Percentiles rank a stretch among this genome's conserved stretches.
Conservation (phyloP, 2,329 filamentous ascomycete genomes). For the Bertia moriformis region DNA sequence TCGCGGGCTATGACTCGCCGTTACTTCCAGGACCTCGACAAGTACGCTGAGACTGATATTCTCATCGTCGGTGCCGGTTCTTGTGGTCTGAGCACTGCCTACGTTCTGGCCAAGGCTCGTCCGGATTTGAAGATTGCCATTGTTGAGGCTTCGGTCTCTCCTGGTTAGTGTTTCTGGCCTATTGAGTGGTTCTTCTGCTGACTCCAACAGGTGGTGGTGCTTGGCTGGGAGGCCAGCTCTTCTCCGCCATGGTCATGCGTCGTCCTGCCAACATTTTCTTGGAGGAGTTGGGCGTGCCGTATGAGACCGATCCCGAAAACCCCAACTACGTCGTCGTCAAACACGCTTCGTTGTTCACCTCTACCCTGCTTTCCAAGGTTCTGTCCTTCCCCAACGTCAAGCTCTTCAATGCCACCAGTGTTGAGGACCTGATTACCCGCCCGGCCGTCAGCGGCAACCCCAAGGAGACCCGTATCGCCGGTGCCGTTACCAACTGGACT, state of each 20-base stretch:
- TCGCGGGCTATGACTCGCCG: conserved; percentile 85
- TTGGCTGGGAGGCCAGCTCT: conserved; percentile 87
- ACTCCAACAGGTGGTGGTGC: conserved; percentile 55
- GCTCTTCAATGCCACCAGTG: conserved; percentile 86
- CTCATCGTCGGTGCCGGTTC: conserved; percentile 86
- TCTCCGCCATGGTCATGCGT: conserved; percentile 89
- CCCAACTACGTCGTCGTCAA: conserved; percentile 69
- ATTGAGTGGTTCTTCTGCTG: no score
- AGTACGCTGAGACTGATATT: conserved; percentile 81
- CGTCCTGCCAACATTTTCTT: conserved; percentile 82
- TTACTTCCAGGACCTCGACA: conserved; percentile 82
- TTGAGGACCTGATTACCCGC: conserved; percentile 85
- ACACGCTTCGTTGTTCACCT: conserved; percentile 85
- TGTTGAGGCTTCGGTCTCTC: conserved; percentile 74
- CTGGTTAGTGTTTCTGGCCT: conserved; percentile 25
- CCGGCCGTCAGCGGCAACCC: conserved; percentile 30
- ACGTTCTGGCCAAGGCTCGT: conserved; percentile 67
- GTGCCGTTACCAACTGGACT: conserved; percentile 93
- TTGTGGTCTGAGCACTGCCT: conserved; percentile 73
- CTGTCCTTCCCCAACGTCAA: conserved; percentile 80
- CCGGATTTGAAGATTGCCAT: conserved; percentile 87
- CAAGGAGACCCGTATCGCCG: conserved; percentile 56
- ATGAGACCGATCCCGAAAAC: conserved; percentile 65
- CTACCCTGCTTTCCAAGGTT: conserved; percentile 71
- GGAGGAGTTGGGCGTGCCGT: conserved; percentile 66